phyloP scores from a whole-genome alignment of 108 stramenopile species.

The Skeletonema tropicum region DNA sequence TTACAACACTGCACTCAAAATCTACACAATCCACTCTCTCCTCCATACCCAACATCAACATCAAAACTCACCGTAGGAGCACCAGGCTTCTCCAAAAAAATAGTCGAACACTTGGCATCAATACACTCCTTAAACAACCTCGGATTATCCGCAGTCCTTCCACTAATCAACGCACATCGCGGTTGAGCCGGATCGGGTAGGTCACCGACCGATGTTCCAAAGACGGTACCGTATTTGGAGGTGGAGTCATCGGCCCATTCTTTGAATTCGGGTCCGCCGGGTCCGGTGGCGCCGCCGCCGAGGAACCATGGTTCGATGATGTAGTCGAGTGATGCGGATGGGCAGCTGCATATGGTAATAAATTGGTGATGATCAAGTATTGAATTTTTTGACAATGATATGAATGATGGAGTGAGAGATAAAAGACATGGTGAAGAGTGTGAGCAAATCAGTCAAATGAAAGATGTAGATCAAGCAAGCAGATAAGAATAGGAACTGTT shows the following conservation, averaged over 20 bases:
- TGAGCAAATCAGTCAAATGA: too few relatives aligned
- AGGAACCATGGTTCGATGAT: conserved; percentile 91
- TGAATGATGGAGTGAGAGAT: too few relatives aligned
- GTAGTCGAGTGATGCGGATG: conserved; percentile 78
- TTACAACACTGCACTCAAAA: too few relatives aligned
- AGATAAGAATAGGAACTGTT: too few relatives aligned
- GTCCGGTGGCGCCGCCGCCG: conserved; percentile 68
- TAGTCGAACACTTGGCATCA: conserved; percentile 64
- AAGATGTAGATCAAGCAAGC: too few relatives aligned
- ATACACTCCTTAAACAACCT: conserved; percentile 81
- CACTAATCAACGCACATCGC: conserved; percentile 81
- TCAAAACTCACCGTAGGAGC: conserved; percentile 77
- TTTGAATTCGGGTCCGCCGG: conserved; percentile 79
- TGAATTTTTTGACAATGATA: too few relatives aligned
- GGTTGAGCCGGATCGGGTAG: conserved; percentile 78
- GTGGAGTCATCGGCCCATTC: conserved; percentile 63
- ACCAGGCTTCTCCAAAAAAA: conserved; percentile 93
- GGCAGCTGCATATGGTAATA: conserved; percentile 62
- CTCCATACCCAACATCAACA: too few relatives aligned
- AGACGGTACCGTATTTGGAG: conserved; percentile 64
- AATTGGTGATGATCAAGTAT: neutral
- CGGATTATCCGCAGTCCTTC: conserved; percentile 92
- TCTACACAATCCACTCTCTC: too few relatives aligned
- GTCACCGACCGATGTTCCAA: conserved; percentile 61
- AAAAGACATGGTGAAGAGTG: too few relatives aligned